Evolutionary conservation across 768 basidiomycete genomes (phyloP).

Genomic region (Mycena haematopus): DNA sequence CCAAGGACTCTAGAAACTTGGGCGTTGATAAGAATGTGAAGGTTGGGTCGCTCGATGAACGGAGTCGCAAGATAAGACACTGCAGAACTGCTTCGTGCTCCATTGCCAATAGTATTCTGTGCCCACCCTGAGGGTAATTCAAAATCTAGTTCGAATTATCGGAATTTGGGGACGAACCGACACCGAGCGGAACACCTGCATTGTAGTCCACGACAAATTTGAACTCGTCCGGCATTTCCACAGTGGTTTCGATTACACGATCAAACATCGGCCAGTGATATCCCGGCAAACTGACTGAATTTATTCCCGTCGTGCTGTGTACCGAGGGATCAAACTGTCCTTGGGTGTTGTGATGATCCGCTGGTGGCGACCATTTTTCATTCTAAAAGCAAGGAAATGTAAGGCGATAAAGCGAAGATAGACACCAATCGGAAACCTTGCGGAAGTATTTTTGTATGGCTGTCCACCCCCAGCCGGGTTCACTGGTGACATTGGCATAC

Average conservation of each 20-base stretch:
- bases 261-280: conserved; percentile 39
- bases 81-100: conserved; percentile 40
- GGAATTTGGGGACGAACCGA: conserved; percentile 28
- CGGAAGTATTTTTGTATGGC: conserved; percentile 38
- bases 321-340: conserved; percentile 45
- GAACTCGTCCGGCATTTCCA: conserved; percentile 37
- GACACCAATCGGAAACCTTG: conserved; percentile 31
- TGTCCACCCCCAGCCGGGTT: conserved; percentile 45
- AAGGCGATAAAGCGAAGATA: background rate
- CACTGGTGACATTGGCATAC: conserved; percentile 39
- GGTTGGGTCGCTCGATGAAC: conserved; percentile 35
- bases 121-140: conserved; percentile 34
- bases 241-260: conserved; percentile 39
- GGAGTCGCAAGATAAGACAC: conserved; percentile 39
- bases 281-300: conserved; percentile 41
- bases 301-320: conserved; percentile 44
- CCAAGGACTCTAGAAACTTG: conserved; percentile 32
- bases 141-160: background rate
- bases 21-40: conserved; percentile 38
- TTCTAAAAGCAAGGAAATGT: conserved; percentile 34
- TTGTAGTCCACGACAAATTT: conserved; percentile 39
- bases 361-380: conserved; percentile 44
- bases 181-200: conserved; percentile 37
- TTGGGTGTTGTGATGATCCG: conserved; percentile 44
- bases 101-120: conserved; percentile 34